Percentiles rank a stretch among this genome's conserved stretches.
Conservation (phyloP, 768 basidiomycete genomes). For the Pilatotrama ljubarskyi region DNA sequence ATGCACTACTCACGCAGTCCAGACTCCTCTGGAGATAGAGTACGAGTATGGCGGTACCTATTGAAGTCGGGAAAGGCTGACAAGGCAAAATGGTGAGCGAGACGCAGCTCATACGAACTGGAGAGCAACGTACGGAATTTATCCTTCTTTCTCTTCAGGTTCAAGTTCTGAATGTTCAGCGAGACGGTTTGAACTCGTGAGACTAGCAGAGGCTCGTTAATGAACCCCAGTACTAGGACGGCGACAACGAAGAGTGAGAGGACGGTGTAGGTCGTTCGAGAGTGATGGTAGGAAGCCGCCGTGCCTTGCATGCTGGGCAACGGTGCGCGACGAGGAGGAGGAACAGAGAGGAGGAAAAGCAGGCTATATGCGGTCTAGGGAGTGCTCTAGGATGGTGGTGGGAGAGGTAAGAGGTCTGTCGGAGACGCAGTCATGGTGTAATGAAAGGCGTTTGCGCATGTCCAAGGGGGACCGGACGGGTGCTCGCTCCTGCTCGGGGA, state of each 20-base stretch:
- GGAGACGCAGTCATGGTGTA: not conserved
- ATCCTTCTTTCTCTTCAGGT: constrained; percentile 13
- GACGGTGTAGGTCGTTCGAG: constrained; percentile 32
- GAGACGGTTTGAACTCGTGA: constrained; percentile 16
- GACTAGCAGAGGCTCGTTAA: constrained; percentile 22
- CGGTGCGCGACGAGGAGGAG: not conserved
- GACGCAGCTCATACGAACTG: not conserved
- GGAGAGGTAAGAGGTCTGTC: not conserved
- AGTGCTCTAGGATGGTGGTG: not conserved
- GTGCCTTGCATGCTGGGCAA: constrained; percentile 5
- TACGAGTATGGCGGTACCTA: constrained; percentile 43
- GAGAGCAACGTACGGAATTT: constrained; percentile 13
- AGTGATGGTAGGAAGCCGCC: constrained; percentile 12
- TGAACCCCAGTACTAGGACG: constrained; percentile 39
- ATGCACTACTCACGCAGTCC: constrained; percentile 46
- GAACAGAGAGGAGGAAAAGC: not conserved
- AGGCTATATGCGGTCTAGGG: constrained; percentile 9
- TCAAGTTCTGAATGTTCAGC: not conserved
- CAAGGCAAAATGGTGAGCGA: not conserved
- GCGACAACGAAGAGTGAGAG: constrained; percentile 45
- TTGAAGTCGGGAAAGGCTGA: constrained; percentile 58
- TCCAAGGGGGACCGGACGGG: not conserved
- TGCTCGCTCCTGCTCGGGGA: not conserved
- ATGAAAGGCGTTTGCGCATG: not conserved
- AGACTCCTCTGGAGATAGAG: constrained; percentile 49